Base-by-base conservation (phyloP, 108 stramenopile genomes). In the Fragilaria crotonensis region DNA sequence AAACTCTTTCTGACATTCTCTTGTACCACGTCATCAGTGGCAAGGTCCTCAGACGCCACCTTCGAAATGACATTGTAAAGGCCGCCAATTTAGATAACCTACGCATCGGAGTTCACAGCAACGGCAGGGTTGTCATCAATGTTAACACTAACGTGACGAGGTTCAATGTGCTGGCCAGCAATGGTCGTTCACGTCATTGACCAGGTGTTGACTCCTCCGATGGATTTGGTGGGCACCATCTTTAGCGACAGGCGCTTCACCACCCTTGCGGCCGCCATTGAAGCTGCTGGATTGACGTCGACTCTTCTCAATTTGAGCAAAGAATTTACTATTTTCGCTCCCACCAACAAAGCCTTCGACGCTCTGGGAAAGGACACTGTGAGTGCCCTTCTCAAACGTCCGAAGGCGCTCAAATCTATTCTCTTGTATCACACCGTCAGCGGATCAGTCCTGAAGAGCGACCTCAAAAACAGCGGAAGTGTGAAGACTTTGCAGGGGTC, bases 261-360 rank as follows among this genome's bases (percentile, higher is more conserved):
- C 9, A 71, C 59, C 41, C 60, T 83, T 19, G 70, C 67, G 0
- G 51, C 28, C 0, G 65, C 66, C 4, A 18, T 77, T 0, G 44
- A 28, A 3, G 68, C 70, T 17, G 62, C 78, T 4, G 70, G 63
- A 25, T 55, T 4, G 5, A 1, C 21, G 11, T 9, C 17, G 18
- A 9, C 11, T 17, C 25, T 55, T 14, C n/a, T n/a, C n/a, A n/a
- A n/a, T n/a, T n/a, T n/a, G n/a, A 28, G 53, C 4, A 65, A 54
- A 2, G n/a, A 27, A 21, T 71, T 60, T 23, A 71, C 71, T 5
- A 59, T 72, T 45, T 72, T 72, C 45, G 82, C 78, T 20, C 82
- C 82, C 11, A 77, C 76, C 33, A 70, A 83, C 54, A 73, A 41
- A 0, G 82, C 78, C 1, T 83, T 79, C 32, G 68, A 30, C 20